These are phyloP conservation scores for Luffa aegyptiaca DNA, from an alignment of 306 rosid genomes.

Conservation along the genomic window DNA sequence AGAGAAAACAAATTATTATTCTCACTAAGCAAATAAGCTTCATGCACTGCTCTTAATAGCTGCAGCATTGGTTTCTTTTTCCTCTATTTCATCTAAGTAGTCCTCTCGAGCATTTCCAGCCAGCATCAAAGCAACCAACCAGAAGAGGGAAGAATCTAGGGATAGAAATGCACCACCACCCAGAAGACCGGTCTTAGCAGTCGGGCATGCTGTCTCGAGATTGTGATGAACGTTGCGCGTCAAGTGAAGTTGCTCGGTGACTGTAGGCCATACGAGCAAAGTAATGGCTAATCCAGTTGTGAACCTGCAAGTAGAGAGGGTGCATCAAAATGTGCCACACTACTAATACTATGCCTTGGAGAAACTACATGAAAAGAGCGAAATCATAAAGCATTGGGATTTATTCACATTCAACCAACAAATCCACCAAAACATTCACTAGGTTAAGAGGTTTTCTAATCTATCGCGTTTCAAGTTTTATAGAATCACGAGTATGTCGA, in stretches of 20 bases:
- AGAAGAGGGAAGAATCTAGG: conserved; percentile 66
- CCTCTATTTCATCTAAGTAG: conserved; percentile 42
- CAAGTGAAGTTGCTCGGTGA: conserved; percentile 41
- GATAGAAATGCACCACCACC: conserved; percentile 92
- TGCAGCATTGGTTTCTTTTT: background rate
- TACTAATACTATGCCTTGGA: background rate
- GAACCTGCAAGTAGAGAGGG: conserved; percentile 26
- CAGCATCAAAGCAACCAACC: conserved; percentile 84
- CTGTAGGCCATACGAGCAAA: conserved; percentile 47
- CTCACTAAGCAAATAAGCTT: background rate
- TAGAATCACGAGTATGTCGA: background rate
- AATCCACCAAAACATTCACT: background rate
- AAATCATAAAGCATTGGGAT: background rate
- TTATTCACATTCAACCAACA: background rate
- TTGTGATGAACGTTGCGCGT: conserved; percentile 24
- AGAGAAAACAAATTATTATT: background rate
- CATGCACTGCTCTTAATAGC: background rate
- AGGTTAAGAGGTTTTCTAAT: background rate
- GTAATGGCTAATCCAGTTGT: conserved; percentile 47
- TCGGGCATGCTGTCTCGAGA: conserved; percentile 31
- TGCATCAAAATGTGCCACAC: background rate
- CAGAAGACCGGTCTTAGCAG: conserved; percentile 75
- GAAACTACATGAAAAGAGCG: background rate
- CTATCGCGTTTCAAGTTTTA: background rate
- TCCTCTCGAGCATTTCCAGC: conserved; percentile 78